Base-by-base conservation (phyloP, 495 filamentous ascomycete species). In the Xylaria longipes region DNA sequence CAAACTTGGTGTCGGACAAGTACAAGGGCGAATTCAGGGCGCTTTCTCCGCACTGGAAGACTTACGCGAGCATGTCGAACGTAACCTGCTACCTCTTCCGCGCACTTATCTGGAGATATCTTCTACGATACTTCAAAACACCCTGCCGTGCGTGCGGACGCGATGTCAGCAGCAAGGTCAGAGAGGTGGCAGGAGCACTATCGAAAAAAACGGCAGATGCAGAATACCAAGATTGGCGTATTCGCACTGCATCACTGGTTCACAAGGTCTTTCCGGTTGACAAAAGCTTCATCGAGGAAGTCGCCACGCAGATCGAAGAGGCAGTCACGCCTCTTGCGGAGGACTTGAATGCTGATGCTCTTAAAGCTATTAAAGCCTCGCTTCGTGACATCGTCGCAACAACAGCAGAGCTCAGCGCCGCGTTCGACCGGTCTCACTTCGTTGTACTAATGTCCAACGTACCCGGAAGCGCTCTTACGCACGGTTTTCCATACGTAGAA, bases 61-160 rank as follows among this genome's bases (percentile, higher is more conserved):
- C 48, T 50, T 79, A 79, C 68, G 29, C 69, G 2, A 73, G 48
- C 46, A 74, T 37, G 12, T 33, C 52, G 22, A 39, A 71, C 33
- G n/a, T 76, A 46, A 73, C 73, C 3, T 56, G 48, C 70, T 79
- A 75, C 60, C 46, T 79, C 45, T 72, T 79, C 63, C 73, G 72
- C 14, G 77, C 73, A 0, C 71, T 79, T 35, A 74, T 79, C 62
- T 79, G 77, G 77, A 66, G 77, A 31, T 79, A 76, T 22, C 39
- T 79, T 41, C 56, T 48, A 69, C 71, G 68, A 12, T 61, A 72
- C 12, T 72, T 79, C 56, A 54, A 39, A n/a, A 70, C 70, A 29
- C 65, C 57, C 52, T 77, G 73, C 27, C 75, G 73, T n/a, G 68
- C 73, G 37, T 79, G 69, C 68, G 77, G 77, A 48, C 71, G 68